A percentile compares a stretch with the other conserved stretches of the same genome.
Conservation (phyloP, 305 asterid genomes). For the Rubia peregrina region DNA sequence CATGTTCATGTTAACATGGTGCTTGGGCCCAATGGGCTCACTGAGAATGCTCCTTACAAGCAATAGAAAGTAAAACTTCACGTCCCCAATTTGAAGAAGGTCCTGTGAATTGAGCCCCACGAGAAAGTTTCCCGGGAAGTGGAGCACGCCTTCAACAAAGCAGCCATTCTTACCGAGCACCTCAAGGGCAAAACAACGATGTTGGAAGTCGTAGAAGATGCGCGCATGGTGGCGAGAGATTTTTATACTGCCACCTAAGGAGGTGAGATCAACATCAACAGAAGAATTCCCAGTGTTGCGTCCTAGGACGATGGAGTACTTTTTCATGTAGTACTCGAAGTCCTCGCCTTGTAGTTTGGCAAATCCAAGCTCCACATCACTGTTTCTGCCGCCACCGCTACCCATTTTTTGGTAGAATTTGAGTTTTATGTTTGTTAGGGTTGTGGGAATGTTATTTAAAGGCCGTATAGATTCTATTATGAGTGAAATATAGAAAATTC, state of each 20-base stretch:
- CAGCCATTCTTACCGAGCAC: conserved; percentile 96
- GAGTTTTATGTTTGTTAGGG: neutral
- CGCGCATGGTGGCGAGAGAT: conserved; percentile 98
- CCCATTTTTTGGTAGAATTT: neutral
- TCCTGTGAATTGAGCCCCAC: conserved; percentile 93
- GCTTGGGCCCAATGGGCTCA: conserved; percentile 66
- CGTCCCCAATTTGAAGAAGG: conserved; percentile 86
- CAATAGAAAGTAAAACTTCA: conserved; percentile 75
- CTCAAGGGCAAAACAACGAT: conserved; percentile 91
- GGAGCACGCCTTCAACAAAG: conserved; percentile 81
- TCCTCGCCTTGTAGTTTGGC: conserved; percentile 97
- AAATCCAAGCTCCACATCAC: conserved; percentile 94
- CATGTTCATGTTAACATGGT: conserved; percentile 22
- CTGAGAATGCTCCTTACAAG: conserved; percentile 84
- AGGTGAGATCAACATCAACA: conserved; percentile 88
- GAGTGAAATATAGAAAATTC: neutral
- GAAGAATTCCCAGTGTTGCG: conserved; percentile 93
- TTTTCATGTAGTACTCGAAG: conserved; percentile 96
- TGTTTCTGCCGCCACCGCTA: conserved; percentile 19
- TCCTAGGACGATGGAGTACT: conserved; percentile 89
- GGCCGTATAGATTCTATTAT: neutral
- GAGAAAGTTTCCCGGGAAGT: conserved; percentile 76
- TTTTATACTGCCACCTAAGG: conserved; percentile 98
- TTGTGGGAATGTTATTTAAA: neutral
- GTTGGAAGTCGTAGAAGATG: conserved; percentile 90